Percentiles rank a stretch among this genome's conserved stretches.
phyloP scores from a whole-genome alignment of 306 rosid genomes.

The Abrus precatorius region DNA sequence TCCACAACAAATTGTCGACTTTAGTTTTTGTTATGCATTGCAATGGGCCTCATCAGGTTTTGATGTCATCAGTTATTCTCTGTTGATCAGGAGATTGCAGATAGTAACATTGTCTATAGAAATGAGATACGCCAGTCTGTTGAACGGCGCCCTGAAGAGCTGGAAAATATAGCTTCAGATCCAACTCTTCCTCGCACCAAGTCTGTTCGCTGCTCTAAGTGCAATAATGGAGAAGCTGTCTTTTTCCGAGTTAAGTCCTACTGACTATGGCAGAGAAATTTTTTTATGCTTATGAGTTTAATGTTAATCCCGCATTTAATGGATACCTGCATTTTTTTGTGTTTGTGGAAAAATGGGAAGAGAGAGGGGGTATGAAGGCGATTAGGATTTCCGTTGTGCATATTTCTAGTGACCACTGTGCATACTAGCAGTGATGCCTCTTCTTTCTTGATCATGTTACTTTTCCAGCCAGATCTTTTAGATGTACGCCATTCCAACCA shows the following conservation, averaged over 20 bases:
- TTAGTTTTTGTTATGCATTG: conserved; percentile 4
- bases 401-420: background rate
- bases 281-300: conserved; percentile 9
- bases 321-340: background rate
- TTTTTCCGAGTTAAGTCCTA: conserved; percentile 72
- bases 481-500: background rate
- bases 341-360: background rate
- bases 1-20: background rate
- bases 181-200: conserved; percentile 94
- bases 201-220: conserved; percentile 78
- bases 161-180: conserved; percentile 86
- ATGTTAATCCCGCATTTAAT: background rate
- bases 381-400: background rate
- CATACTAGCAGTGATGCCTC: background rate
- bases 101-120: conserved; percentile 75
- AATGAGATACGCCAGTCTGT: conserved; percentile 79
- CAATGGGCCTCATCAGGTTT: background rate
- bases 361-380: background rate
- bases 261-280: background rate
- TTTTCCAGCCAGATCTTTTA: background rate
- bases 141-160: conserved; percentile 72
- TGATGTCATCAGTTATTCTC: background rate
- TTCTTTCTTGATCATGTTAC: background rate
- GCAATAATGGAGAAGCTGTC: conserved; percentile 94
- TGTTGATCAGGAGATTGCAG: conserved; percentile 77